Base-by-base conservation (phyloP, 2,329 filamentous ascomycete species). In the Polychaeton citri region DNA sequence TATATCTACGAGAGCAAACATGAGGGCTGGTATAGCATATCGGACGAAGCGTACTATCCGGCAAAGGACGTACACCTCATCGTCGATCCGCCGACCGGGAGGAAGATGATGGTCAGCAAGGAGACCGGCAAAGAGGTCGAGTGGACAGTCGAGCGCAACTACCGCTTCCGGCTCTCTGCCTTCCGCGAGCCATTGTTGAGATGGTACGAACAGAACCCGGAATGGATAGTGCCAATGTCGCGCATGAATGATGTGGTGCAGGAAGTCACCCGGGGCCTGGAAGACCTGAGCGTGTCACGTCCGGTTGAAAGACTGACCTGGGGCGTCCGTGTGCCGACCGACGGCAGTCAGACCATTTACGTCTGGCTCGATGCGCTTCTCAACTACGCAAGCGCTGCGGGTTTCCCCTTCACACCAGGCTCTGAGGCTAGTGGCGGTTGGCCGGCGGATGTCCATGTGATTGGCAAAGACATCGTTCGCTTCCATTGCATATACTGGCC, bases 401-500 rank as follows among this genome's bases (percentile, higher is more conserved):
- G 88, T 10, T 96, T 92, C 53, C 85, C 85, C 21, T 85, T 80
- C 75, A 61, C 75, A 1, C 78, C 81, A 0, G 76, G 76, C 2
- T 63, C 69, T 3, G 74, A 81, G 40, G 57, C 66, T 10, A 63
- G 62, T 15, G 71, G 71, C 34, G 76, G 82, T 17, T 98, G 90
- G 88, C 90, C 90, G 4, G 84, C 85, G 6, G 79, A 98, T 56
- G 71, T 90, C 13, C 90, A 98, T 32, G 76, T 98, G 18, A 79
- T 98, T 37, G 90, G 90, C 33, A 98, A 98, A 60, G 90, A 98
- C 57, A 98, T 98, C 45, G 68, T 93, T 38, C 80, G 86, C 13
- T 98, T 98, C 59, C 92, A 98, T 57, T 88, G 84, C 58, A 79
- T 98, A 33, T 98, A 98, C 66, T 98, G 92, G 90, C 90, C 90